phyloP scores from a whole-genome alignment of 2,329 filamentous ascomycete species.

The Gliomastix tumulicola region DNA sequence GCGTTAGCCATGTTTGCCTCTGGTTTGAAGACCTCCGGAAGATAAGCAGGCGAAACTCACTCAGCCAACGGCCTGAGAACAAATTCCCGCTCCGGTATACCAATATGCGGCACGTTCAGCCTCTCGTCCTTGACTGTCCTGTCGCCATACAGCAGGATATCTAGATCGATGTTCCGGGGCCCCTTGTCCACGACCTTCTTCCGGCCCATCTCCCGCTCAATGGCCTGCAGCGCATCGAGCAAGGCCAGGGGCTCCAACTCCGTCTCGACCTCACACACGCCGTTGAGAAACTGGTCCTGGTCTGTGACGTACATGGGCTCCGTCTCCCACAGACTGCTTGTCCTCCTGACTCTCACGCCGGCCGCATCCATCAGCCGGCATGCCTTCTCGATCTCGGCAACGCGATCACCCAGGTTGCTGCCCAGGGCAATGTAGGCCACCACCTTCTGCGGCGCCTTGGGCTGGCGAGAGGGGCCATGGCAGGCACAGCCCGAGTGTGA shows the following conservation, averaged over 20 bases:
- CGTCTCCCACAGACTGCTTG: slow-evolving; percentile 90
- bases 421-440: slow-evolving; percentile 80
- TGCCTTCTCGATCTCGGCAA: slow-evolving; percentile 78
- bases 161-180: slow-evolving; percentile 88
- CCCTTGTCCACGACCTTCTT: slow-evolving; percentile 87
- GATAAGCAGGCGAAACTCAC: slow-evolving; percentile 32
- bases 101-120: slow-evolving; percentile 75
- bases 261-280: slow-evolving; percentile 85
- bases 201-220: slow-evolving; percentile 74
- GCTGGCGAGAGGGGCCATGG: too few relatives aligned
- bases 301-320: slow-evolving; percentile 94
- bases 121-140: slow-evolving; percentile 59
- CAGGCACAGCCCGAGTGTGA: slow-evolving; percentile 1
- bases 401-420: slow-evolving; percentile 84
- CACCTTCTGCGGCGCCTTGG: slow-evolving; percentile 12
- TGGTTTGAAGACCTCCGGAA: too few relatives aligned
- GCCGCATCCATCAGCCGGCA: slow-evolving; percentile 68
- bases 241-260: slow-evolving; percentile 66
- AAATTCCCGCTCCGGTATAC: slow-evolving; percentile 88
- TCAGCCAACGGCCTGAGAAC: slow-evolving; percentile 82
- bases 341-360: slow-evolving; percentile 68
- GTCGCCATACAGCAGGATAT: slow-evolving; percentile 78
- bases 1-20: too few relatives aligned
- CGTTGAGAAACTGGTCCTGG: slow-evolving; percentile 85
- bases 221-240: slow-evolving; percentile 73